These are phyloP conservation scores for Candida michaelii DNA, from an alignment of 805 yeast genomes.

Conservation along the genomic window DNA sequence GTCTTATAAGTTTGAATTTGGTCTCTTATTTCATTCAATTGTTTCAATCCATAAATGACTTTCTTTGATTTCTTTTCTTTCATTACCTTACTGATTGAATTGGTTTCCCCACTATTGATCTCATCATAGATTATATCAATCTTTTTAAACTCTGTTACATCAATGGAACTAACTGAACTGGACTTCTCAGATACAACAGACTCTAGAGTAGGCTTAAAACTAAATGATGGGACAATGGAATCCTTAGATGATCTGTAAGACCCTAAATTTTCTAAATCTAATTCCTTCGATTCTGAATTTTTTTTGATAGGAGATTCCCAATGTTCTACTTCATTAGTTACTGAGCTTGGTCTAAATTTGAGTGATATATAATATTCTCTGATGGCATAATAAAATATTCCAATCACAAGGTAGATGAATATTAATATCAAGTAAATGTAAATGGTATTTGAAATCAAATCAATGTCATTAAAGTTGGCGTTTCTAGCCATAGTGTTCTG, in stretches of 20 bases:
- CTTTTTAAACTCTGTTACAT: conserved; percentile 9
- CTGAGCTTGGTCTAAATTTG: conserved; percentile 10
- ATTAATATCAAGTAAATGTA: conserved; percentile 26
- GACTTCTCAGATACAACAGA: too few species aligned
- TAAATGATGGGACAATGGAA: neutral
- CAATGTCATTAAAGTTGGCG: conserved; percentile 15
- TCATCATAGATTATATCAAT: conserved; percentile 15
- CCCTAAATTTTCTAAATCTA: conserved; percentile 9
- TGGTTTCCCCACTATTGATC: conserved; percentile 10
- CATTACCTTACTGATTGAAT: neutral
- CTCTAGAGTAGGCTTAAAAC: too few species aligned
- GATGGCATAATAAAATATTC: conserved; percentile 22
- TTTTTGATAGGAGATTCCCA: conserved; percentile 2
- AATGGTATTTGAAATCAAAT: conserved; percentile 25
- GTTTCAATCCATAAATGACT: conserved; percentile 2
- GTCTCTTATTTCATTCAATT: conserved; percentile 8
- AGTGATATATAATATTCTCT: conserved; percentile 22
- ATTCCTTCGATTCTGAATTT: conserved; percentile 9
- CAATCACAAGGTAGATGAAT: conserved; percentile 20
- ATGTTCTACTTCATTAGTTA: conserved; percentile 9
- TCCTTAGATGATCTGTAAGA: conserved; percentile 1
- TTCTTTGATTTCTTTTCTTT: neutral
- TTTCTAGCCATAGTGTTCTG: neutral
- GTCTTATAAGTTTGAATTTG: conserved; percentile 2
- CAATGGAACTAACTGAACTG: too few species aligned